phyloP scores from a whole-genome alignment of 257 asterid genomes.

The Solanum commersonii region DNA sequence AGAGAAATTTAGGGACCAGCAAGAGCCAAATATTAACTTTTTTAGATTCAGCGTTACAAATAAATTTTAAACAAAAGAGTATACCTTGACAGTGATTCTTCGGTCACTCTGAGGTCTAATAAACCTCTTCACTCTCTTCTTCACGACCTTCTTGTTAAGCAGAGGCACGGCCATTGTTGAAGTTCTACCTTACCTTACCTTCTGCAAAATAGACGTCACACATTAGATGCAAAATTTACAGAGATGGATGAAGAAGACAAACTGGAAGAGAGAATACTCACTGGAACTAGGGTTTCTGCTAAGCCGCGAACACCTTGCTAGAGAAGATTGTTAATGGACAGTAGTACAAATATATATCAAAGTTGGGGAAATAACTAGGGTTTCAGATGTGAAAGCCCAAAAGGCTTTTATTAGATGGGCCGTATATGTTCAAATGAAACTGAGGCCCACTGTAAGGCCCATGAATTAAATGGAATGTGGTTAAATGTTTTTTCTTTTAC shows the following conservation, averaged over 20 bases:
- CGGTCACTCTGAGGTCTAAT: conserved; percentile 31
- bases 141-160: conserved; percentile 19
- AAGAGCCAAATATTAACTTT: not conserved
- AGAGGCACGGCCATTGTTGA: conserved; percentile 22
- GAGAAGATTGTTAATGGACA: not conserved
- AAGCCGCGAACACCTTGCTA: not conserved
- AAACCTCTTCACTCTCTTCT: conserved; percentile 25
- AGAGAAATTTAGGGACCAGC: not conserved
- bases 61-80: not conserved
- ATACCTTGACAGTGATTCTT: conserved; percentile 24
- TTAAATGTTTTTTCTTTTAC: not conserved
- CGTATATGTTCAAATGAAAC: not conserved
- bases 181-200: not conserved
- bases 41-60: not conserved
- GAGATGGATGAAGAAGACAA: not conserved
- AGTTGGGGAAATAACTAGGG: not conserved
- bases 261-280: not conserved
- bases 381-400: not conserved
- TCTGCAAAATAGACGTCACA: not conserved
- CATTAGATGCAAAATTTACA: not conserved
- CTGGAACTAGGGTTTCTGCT: conserved; percentile 5
- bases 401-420: not conserved
- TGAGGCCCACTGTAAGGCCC: not conserved
- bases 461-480: not conserved
- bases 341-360: not conserved